Evolutionary conservation across 164 flowering plant species (phyloP).

Genomic region (Santalum album): DNA sequence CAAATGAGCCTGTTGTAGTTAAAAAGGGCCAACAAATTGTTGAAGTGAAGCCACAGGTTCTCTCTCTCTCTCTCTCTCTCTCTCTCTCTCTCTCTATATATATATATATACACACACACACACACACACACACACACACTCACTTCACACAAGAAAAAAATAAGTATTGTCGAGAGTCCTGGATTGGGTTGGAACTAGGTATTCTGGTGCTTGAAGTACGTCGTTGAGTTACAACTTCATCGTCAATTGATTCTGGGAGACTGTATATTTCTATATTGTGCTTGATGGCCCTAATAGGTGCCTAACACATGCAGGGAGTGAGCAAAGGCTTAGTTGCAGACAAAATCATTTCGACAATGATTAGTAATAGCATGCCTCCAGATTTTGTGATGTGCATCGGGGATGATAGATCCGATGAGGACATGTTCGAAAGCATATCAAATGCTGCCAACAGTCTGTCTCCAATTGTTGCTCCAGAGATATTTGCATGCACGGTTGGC

Average conservation of each 20-base stretch:
- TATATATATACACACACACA: too few relatives aligned
- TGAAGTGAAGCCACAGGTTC: slow-evolving; percentile 53
- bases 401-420: slow-evolving; percentile 48
- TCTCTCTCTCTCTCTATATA: too few relatives aligned
- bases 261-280: not conserved
- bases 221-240: too few relatives aligned
- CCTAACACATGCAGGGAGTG: slow-evolving; percentile 24
- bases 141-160: too few relatives aligned
- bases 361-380: slow-evolving; percentile 11
- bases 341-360: slow-evolving; percentile 27
- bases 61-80: not conserved
- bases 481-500: slow-evolving; percentile 48
- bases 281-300: not conserved
- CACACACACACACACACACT: too few relatives aligned
- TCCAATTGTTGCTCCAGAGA: slow-evolving; percentile 12
- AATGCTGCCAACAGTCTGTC: slow-evolving; percentile 10
- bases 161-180: too few relatives aligned
- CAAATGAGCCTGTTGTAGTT: slow-evolving; percentile 52
- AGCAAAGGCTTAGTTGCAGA: slow-evolving; percentile 34
- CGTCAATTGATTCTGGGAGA: too few relatives aligned
- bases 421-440: slow-evolving; percentile 41
- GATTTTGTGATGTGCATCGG: slow-evolving; percentile 48
- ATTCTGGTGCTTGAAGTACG: too few relatives aligned
- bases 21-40: slow-evolving; percentile 42
- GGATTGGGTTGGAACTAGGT: too few relatives aligned